Evolutionary conservation across 2,329 filamentous ascomycete genomes (phyloP).

Genomic region (Exophiala aquamarina): DNA sequence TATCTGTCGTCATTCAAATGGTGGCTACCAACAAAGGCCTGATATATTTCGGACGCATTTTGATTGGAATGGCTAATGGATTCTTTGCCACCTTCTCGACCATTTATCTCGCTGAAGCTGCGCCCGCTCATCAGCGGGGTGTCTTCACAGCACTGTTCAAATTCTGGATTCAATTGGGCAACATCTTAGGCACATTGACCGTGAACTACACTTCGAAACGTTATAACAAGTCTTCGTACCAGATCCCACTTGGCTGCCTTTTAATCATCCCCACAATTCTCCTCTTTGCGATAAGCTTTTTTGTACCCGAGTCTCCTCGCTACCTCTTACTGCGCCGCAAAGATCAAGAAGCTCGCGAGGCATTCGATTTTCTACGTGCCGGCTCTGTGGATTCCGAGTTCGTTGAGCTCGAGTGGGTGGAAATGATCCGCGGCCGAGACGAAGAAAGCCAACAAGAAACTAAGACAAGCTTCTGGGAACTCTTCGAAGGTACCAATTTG

Average conservation of each 20-base stretch:
- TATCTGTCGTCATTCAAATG: conserved; percentile 62
- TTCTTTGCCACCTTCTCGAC: conserved; percentile 57
- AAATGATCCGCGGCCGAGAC: conserved; percentile 36
- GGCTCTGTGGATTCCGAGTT: conserved; percentile 34
- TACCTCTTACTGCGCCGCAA: conserved; percentile 53
- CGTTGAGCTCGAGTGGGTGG: conserved; percentile 45
- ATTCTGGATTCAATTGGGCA: conserved; percentile 72
- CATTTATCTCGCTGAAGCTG: conserved; percentile 47
- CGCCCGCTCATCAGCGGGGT: conserved; percentile 61
- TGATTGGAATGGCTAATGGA: conserved; percentile 58
- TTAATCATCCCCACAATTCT: conserved; percentile 42
- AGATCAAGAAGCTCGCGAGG: conserved; percentile 45
- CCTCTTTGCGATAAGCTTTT: conserved; percentile 58
- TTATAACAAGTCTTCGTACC: conserved; percentile 54
- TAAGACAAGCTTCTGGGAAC: neutral
- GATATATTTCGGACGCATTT: conserved; percentile 54
- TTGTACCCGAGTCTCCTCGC: conserved; percentile 68
- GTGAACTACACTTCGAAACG: conserved; percentile 53
- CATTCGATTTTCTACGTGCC: conserved; percentile 50
- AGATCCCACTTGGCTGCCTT: conserved; percentile 66
- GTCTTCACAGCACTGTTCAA: conserved; percentile 57
- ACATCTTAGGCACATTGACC: conserved; percentile 72
- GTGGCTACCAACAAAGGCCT: conserved; percentile 51
- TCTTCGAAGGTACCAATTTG: conserved; percentile 6
- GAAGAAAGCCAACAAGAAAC: neutral